phyloP scores from a whole-genome alignment of 768 basidiomycete species.

The Suillus subaureus region DNA sequence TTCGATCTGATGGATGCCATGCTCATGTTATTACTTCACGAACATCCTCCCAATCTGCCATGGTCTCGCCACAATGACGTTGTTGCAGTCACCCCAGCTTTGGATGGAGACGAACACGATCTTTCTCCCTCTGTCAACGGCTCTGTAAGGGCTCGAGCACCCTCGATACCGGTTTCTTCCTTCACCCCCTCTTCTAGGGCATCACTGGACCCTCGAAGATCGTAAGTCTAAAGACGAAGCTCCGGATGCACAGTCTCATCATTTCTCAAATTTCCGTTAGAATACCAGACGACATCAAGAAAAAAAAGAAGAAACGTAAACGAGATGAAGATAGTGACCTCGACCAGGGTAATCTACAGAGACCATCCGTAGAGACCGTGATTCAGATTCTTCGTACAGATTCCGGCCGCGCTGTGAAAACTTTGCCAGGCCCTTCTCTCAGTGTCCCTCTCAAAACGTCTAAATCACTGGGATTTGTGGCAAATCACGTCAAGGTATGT shows the following conservation, averaged over 20 bases:
- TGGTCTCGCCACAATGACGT: constrained; percentile 14
- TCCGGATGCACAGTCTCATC: constrained; percentile 19
- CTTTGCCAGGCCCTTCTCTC: constrained; percentile 51
- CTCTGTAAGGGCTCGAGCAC: constrained; percentile 48
- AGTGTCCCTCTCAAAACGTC: constrained; percentile 52
- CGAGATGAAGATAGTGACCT: constrained; percentile 75
- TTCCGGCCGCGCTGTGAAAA: constrained; percentile 55
- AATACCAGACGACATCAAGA: constrained; percentile 58
- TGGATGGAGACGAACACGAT: constrained; percentile 53
- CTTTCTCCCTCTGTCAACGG: constrained; percentile 30
- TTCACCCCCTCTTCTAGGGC: constrained; percentile 53
- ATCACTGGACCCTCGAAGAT: constrained; percentile 65
- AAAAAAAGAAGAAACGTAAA: constrained; percentile 87
- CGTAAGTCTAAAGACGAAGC: constrained; percentile 40
- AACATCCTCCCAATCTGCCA: constrained; percentile 6
- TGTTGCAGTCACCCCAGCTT: constrained; percentile 47
- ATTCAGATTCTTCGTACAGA: constrained; percentile 37
- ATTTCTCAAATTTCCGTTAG: constrained; percentile 17
- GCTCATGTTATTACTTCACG: constrained; percentile 2
- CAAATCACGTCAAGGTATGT: constrained; percentile 55
- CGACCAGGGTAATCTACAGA: constrained; percentile 47
- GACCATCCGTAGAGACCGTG: constrained; percentile 12
- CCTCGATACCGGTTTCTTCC: constrained; percentile 47
- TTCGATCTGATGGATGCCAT: not conserved
- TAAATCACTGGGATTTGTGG: constrained; percentile 50